Evolutionary conservation across 371 early-diverging fungal genomes (phyloP).

Genomic region (Coemansia sp.): DNA sequence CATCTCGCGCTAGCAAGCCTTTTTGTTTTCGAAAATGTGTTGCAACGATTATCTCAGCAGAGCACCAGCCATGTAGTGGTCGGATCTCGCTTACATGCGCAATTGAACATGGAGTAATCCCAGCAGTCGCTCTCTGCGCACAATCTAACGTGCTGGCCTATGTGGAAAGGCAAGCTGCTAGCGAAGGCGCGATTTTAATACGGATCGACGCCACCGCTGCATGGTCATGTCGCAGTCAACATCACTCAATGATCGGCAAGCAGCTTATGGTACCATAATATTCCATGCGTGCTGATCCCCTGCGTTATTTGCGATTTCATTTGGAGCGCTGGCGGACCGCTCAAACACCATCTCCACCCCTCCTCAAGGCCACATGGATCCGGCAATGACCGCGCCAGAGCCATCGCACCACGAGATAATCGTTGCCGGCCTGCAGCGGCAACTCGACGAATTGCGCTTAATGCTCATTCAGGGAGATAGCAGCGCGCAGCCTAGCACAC

Average conservation of each 20-base stretch:
- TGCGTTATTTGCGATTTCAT: too few relatives aligned
- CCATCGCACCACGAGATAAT: slow-evolving; percentile 3
- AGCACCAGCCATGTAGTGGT: not conserved
- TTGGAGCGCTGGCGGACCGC: not conserved
- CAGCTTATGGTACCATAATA: not conserved
- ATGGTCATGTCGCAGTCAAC: not conserved
- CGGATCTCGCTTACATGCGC: slow-evolving; percentile 2
- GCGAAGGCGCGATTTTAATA: slow-evolving; percentile 5
- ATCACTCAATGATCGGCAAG: not conserved
- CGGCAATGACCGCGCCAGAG: slow-evolving; percentile 1
- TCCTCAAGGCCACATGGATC: not conserved
- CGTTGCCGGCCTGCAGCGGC: slow-evolving; percentile 34
- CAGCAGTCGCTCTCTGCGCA: slow-evolving; percentile 4
- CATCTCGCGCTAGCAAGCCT: too few relatives aligned
- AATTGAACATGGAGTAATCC: slow-evolving; percentile 1
- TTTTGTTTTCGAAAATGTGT: not conserved
- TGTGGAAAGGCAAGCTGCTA: slow-evolving; percentile 1
- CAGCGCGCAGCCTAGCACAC: not conserved
- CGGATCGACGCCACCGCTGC: too few relatives aligned
- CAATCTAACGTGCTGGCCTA: slow-evolving; percentile 8
- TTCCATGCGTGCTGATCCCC: too few relatives aligned
- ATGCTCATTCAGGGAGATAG: slow-evolving; percentile 7
- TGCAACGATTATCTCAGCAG: not conserved
- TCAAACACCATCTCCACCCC: not conserved
- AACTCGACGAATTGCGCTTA: slow-evolving; percentile 37